Conservation (phyloP, 2,329 filamentous ascomycete genomes). For the Cladosporium phlei region DNA sequence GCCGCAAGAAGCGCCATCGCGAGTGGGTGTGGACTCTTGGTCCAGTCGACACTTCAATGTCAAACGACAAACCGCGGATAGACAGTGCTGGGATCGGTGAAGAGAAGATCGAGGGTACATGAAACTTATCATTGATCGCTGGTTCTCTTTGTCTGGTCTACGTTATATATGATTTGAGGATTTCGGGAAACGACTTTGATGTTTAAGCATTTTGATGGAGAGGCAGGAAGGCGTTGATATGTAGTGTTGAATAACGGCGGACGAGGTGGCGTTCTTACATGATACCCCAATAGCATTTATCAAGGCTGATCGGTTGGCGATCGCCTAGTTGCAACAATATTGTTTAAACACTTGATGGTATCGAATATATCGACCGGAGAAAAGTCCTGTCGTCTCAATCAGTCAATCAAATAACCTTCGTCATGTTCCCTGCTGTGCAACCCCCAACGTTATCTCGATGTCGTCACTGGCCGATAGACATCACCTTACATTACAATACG, state of each 20-base stretch:
- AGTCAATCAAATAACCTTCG: no score
- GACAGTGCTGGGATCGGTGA: not conserved
- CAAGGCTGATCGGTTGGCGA: no score
- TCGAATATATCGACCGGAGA: no score
- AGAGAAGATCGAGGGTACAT: conserved; percentile 4
- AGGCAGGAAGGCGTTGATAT: not conserved
- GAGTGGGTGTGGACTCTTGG: conserved; percentile 57
- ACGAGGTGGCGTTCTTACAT: not conserved
- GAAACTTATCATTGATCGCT: not conserved
- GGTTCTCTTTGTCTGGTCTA: not conserved
- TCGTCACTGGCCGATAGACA: no score
- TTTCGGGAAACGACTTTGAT: conserved; percentile 1
- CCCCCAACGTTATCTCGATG: no score
- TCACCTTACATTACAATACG: no score
- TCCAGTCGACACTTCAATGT: conserved; percentile 23
- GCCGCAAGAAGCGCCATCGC: conserved; percentile 49
- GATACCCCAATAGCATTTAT: conserved; percentile 8
- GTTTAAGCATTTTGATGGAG: no score
- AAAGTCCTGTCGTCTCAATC: no score
- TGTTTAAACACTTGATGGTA: no score
- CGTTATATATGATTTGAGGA: not conserved
- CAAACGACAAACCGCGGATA: not conserved
- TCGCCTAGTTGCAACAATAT: no score
- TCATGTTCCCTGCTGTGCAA: no score
- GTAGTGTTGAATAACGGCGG: not conserved